Percentiles rank a stretch among this genome's conserved stretches.
These are phyloP conservation scores for Aristolochia contorta DNA, from an alignment of 164 flowering plant genomes.

Conservation along the genomic window DNA sequence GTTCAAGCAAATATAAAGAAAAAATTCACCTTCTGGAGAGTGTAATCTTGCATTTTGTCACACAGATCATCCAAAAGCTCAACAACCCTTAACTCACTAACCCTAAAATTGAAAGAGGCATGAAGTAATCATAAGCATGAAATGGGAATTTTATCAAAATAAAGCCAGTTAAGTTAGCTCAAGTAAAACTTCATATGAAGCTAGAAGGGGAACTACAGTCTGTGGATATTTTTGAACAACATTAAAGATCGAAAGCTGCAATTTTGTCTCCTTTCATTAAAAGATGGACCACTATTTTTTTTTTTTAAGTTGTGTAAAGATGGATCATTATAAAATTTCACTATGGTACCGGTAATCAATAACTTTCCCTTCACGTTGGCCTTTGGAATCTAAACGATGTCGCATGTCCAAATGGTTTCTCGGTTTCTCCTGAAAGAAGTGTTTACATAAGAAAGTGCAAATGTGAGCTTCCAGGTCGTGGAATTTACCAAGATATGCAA, in stretches of 20 bases:
- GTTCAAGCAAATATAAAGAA: background rate
- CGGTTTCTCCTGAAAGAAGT: conserved; percentile 62
- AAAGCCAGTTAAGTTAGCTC: no score
- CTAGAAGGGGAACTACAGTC: no score
- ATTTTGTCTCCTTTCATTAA: no score
- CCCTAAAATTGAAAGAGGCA: conserved; percentile 27
- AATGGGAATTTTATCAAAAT: no score
- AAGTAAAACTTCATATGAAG: no score
- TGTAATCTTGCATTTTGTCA: conserved; percentile 93
- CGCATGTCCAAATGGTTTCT: conserved; percentile 96
- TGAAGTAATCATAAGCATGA: background rate
- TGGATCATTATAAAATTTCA: background rate
- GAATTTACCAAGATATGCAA: background rate
- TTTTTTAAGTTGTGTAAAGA: no score
- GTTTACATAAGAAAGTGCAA: background rate
- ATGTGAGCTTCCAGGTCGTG: background rate
- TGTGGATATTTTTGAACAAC: no score
- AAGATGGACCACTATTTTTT: no score
- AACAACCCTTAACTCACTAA: conserved; percentile 84
- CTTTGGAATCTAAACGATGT: conserved; percentile 81
- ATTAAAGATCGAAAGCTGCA: no score
- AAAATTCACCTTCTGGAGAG: conserved; percentile 64
- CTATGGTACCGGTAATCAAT: conserved; percentile 78
- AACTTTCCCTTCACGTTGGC: conserved; percentile 86
- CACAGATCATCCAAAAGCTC: conserved; percentile 94